A percentile compares a stretch with the other conserved stretches of the same genome.
Evolutionary conservation across 2,329 filamentous ascomycete species (phyloP).

Genomic region (Fusarium agapanthi): DNA sequence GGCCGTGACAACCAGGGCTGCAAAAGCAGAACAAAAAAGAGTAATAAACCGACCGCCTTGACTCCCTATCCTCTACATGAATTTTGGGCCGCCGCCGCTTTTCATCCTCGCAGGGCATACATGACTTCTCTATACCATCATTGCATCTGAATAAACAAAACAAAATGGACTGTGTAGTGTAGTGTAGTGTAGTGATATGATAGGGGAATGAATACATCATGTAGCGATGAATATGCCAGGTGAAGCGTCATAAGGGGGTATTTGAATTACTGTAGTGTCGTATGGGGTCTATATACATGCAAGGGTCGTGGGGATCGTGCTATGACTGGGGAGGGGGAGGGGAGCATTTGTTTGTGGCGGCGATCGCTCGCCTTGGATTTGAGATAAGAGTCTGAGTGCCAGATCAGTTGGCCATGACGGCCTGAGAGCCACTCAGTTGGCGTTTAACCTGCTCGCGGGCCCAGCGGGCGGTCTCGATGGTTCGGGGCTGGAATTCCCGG

Average conservation of each 20-base stretch:
- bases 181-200: constrained; percentile 33
- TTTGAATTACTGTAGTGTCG: constrained; percentile 52
- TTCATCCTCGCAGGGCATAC: constrained; percentile 49
- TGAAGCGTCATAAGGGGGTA: constrained; percentile 50
- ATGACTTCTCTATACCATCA: constrained; percentile 55
- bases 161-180: constrained; percentile 41
- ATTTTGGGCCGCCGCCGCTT: constrained; percentile 50
- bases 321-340: constrained; percentile 41
- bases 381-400: background rate
- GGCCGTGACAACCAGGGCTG: constrained; percentile 33
- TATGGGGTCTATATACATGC: constrained; percentile 52
- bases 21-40: constrained; percentile 35
- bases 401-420: constrained; percentile 59
- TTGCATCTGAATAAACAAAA: constrained; percentile 42
- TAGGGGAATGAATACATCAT: constrained; percentile 37
- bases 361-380: background rate
- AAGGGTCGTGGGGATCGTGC: constrained; percentile 50
- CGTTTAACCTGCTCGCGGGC: constrained; percentile 97
- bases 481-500: constrained; percentile 84
- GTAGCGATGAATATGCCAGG: constrained; percentile 39
- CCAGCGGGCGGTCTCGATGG: constrained; percentile 95
- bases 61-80: constrained; percentile 55
- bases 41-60: constrained; percentile 47
- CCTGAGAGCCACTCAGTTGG: constrained; percentile 69
- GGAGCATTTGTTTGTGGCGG: constrained; percentile 22